phyloP scores from a whole-genome alignment of 768 basidiomycete genomes.

The Boletellus ananas region DNA sequence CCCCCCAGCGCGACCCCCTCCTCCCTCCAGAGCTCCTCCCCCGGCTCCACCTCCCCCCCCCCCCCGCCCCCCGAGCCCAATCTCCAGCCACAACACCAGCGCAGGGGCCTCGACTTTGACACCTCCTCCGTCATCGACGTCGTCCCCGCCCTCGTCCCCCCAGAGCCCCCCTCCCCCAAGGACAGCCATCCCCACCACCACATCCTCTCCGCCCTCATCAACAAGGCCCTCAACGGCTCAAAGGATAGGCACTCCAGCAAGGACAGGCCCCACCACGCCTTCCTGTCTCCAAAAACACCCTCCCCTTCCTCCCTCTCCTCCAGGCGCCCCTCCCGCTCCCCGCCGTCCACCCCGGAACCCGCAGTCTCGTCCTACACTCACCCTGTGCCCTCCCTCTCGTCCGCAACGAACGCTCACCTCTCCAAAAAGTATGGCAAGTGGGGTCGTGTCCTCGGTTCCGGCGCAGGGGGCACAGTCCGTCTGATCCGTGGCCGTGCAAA shows the following conservation, averaged over 20 bases:
- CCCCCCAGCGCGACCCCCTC: conserved; percentile 23
- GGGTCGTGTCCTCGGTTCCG: conserved; percentile 91
- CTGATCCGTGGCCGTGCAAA: conserved; percentile 86
- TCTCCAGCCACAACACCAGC: conserved; percentile 34
- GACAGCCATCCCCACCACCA: conserved; percentile 26
- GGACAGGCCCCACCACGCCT: conserved; percentile 2
- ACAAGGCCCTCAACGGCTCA: conserved; percentile 31
- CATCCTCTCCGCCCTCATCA: conserved; percentile 32
- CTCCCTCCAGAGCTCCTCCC: conserved; percentile 27
- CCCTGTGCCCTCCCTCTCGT: conserved; percentile 61
- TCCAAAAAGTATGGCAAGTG: conserved; percentile 99
- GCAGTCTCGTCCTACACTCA: conserved; percentile 25
- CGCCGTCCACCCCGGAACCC: conserved; percentile 23
- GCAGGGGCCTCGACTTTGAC: conserved; percentile 35
- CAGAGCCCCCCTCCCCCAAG: conserved; percentile 16
- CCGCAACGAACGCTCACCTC: conserved; percentile 85
- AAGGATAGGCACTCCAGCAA: conserved; percentile 7
- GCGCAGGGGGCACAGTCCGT: conserved; percentile 97
- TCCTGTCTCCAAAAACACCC: conserved; percentile 24
- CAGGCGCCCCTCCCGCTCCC: conserved; percentile 26
- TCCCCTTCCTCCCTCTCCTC: conserved; percentile 33
- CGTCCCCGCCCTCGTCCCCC: conserved; percentile 24
- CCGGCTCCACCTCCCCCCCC: conserved; percentile 22
- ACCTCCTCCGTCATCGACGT: conserved; percentile 31
- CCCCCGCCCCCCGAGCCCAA: conserved; percentile 29